These are phyloP conservation scores for Flueggea neowawraea DNA, from an alignment of 441 rosid species.

Conservation along the genomic window DNA sequence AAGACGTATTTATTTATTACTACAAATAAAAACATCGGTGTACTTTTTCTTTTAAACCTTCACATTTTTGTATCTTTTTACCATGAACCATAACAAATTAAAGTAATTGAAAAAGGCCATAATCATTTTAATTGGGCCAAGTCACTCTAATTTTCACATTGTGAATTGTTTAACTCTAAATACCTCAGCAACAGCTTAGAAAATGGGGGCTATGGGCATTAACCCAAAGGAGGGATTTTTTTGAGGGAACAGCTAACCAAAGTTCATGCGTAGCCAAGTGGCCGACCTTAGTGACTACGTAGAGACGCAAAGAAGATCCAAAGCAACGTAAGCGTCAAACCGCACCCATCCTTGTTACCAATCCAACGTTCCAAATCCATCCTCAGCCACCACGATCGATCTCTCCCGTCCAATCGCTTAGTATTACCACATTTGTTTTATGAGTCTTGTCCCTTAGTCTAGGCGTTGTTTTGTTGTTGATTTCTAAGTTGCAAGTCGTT, in stretches of 20 bases:
- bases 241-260: slow-evolving; percentile 24
- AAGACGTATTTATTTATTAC: too few relatives aligned
- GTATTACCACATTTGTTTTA: slow-evolving; percentile 21
- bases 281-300: slow-evolving; percentile 39
- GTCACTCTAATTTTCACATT: too few relatives aligned
- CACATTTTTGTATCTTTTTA: too few relatives aligned
- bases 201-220: neutral
- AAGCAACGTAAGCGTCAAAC: slow-evolving; percentile 48
- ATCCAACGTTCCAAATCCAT: slow-evolving; percentile 19
- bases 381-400: slow-evolving; percentile 34
- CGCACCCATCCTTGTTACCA: slow-evolving; percentile 14
- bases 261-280: slow-evolving; percentile 31
- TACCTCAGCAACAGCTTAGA: too few relatives aligned
- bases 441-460: slow-evolving; percentile 23
- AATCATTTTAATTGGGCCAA: too few relatives aligned
- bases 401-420: slow-evolving; percentile 20
- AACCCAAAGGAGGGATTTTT: neutral
- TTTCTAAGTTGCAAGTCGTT: slow-evolving; percentile 38
- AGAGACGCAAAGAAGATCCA: slow-evolving; percentile 41
- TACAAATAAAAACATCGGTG: too few relatives aligned
- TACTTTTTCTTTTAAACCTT: too few relatives aligned
- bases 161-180: too few relatives aligned
- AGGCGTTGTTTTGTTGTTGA: slow-evolving; percentile 39
- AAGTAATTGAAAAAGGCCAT: too few relatives aligned
- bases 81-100: too few relatives aligned